Base-by-base conservation (phyloP, 805 yeast species). In the Metschnikowia proteae region DNA sequence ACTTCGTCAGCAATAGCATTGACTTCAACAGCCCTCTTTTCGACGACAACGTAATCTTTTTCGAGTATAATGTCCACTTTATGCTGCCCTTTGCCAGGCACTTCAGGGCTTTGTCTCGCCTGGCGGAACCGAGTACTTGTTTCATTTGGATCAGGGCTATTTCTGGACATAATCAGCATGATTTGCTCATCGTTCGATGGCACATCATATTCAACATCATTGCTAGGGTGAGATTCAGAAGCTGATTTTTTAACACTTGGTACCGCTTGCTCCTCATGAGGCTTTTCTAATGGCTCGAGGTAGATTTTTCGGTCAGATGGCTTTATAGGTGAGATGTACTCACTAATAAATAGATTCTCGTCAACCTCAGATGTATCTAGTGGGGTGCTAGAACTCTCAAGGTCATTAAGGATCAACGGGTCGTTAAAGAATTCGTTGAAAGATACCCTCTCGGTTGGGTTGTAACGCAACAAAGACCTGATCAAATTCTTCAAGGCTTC, bases 1-100 rank as follows among this genome's bases (percentile, higher is more conserved):
- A 92, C 70, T 63, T 91, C 97, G 65, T 92, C 98, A 3, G 99
- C 99, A 49, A 94, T 74, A 2, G 96, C 92, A 70, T 92, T 92
- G 6, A 92, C 96, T 63, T 94, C 98, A 3, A 92, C 97, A 0
- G 94, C 88, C 43, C 96, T 79, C 64, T 92, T 94, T 64, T 92
- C 98, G 28, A 92, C 91, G 35, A 92, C 96, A 31, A 92, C 98
- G 59, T 92, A 92, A 60, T 90, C 97, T 55, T 81, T 83, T 58
- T 89, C 96, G 48, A 83, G 69, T 26, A 78, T 74, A 23, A 77
- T 60, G 46, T 82, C 86, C 23, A 75, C 67, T 51, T 66, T 55
- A 49, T 52, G 47, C 17, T 43, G 46, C 35, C 56, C 57, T 31
- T 45, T 31, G 58, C 48, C 43, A 38, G 43, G 36, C 41, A 33